Conservation (phyloP, 768 basidiomycete species). For the Dacryopinax spathularia region DNA sequence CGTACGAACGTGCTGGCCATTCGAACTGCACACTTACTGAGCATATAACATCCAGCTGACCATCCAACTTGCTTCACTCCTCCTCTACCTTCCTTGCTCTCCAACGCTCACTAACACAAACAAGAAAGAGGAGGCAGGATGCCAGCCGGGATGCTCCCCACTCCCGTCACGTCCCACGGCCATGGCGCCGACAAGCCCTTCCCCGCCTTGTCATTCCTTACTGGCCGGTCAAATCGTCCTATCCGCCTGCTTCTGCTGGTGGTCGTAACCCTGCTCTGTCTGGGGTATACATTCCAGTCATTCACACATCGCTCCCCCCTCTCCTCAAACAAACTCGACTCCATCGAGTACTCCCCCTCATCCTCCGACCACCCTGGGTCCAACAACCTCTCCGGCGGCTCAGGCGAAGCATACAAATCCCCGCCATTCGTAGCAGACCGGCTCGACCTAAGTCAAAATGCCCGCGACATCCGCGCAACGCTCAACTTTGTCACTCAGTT, state of each 20-base stretch:
- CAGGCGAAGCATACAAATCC: background rate
- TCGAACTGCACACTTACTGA: too few relatives aligned
- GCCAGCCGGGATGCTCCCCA: background rate
- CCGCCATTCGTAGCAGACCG: background rate
- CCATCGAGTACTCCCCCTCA: background rate
- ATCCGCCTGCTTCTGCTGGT: background rate
- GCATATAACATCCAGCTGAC: too few relatives aligned
- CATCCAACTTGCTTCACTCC: too few relatives aligned
- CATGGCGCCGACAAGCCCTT: background rate
- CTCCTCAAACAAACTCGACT: background rate
- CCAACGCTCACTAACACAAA: background rate
- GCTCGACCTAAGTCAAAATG: background rate
- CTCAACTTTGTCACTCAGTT: slow-evolving; percentile 8
- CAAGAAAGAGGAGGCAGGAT: background rate
- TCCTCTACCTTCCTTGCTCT: background rate
- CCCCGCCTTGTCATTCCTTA: background rate
- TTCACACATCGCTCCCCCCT: background rate
- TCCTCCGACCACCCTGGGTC: background rate
- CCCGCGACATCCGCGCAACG: background rate
- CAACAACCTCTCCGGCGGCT: background rate
- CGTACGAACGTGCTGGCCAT: too few relatives aligned
- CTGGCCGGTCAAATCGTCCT: background rate
- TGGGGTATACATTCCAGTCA: background rate
- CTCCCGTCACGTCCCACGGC: background rate
- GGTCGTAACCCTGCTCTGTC: background rate